A percentile compares a stretch with the other conserved stretches of the same genome.
Conservation (phyloP, 805 yeast species). For the Isabelozyma rhagii region DNA sequence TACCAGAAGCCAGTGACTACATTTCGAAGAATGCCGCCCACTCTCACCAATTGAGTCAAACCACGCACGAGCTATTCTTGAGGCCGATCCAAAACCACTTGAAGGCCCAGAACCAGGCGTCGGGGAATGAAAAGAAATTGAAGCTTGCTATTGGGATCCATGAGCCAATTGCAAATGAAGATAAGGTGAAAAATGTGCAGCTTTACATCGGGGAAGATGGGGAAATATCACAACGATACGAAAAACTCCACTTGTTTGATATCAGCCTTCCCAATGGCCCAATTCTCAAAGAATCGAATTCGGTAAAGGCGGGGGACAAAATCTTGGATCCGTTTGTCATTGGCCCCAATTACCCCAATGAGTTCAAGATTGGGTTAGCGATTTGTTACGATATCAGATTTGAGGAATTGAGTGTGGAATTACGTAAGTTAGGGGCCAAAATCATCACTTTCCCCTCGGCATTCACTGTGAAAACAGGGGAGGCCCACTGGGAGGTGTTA, state of each 20-base stretch:
- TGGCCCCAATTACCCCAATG: conserved; percentile 2
- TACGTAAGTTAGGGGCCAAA: conserved; percentile 70
- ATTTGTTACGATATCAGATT: conserved; percentile 88
- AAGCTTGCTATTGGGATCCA: conserved; percentile 75
- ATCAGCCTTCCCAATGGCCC: conserved; percentile 84
- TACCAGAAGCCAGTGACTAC: conserved; percentile 95
- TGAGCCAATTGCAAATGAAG: conserved; percentile 54
- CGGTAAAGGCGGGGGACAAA: conserved; percentile 74
- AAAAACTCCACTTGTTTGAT: conserved; percentile 86
- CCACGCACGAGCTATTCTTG: conserved; percentile 36
- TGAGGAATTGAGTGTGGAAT: conserved; percentile 70
- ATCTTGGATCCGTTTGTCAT: conserved; percentile 59
- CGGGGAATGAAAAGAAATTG: conserved; percentile 6
- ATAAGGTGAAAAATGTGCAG: conserved; percentile 63
- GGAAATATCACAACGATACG: conserved; percentile 64
- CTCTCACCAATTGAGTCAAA: conserved; percentile 55
- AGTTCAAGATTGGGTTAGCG: conserved; percentile 57
- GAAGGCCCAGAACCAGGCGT: conserved; percentile 20
- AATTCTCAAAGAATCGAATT: conserved; percentile 67
- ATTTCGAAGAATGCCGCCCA: conserved; percentile 68
- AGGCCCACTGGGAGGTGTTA: conserved; percentile 81
- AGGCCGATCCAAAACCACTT: conserved; percentile 47
- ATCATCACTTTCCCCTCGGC: conserved; percentile 86
- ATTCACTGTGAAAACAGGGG: conserved; percentile 88
- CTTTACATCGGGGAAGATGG: conserved; percentile 71